phyloP scores from a whole-genome alignment of 768 basidiomycete species.

The Rhodocollybia butyracea region DNA sequence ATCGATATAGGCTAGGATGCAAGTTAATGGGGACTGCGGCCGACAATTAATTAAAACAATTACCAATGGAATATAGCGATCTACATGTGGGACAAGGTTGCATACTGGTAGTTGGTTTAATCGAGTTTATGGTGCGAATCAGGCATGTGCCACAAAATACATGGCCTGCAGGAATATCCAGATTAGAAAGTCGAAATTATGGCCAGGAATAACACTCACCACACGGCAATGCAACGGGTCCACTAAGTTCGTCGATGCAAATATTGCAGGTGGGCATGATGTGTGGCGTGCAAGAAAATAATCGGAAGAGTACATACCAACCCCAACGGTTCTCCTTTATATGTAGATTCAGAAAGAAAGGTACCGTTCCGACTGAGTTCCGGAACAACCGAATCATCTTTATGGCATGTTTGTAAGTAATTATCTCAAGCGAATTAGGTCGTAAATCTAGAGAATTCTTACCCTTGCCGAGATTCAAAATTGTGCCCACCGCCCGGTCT shows the following conservation, averaged over 20 bases:
- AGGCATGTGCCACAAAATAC: constrained; percentile 65
- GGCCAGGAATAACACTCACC: constrained; percentile 50
- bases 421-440: not conserved
- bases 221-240: constrained; percentile 60
- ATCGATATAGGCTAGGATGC: constrained; percentile 39
- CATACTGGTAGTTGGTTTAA: constrained; percentile 40
- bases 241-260: constrained; percentile 52
- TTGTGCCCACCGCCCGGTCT: not conserved
- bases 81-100: constrained; percentile 61
- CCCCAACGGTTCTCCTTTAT: not conserved
- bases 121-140: constrained; percentile 43
- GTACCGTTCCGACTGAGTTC: not conserved
- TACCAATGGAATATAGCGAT: constrained; percentile 52
- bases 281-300: not conserved
- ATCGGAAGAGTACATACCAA: not conserved
- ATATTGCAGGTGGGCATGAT: constrained; percentile 55
- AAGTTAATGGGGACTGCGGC: not conserved
- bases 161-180: constrained; percentile 41
- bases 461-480: not conserved
- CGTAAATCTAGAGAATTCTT: constrained; percentile 5
- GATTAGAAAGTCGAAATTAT: not conserved
- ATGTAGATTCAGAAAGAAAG: constrained; percentile 2
- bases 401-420: not conserved
- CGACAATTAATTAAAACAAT: constrained; percentile 8
- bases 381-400: not conserved